Conservation (phyloP, 2,329 filamentous ascomycete species). For the Fusarium oxysporum region DNA sequence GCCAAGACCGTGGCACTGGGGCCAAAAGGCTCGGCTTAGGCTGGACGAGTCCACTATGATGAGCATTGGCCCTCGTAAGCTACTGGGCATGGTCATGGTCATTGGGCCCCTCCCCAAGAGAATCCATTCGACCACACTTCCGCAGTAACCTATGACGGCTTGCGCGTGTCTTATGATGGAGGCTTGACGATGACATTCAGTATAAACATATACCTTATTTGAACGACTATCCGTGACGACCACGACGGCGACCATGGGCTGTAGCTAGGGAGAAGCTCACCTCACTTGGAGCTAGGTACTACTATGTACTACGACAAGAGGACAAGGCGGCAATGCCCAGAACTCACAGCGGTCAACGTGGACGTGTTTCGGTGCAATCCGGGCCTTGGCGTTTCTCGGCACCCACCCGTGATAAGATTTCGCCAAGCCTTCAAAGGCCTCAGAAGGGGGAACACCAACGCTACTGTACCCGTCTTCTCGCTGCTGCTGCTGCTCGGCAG, state of each 20-base stretch:
- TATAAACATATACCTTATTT: conserved; percentile 7
- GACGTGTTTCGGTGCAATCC: conserved; percentile 45
- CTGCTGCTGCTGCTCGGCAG: conserved; percentile 23
- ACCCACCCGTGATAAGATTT: conserved; percentile 49
- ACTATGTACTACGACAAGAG: not conserved
- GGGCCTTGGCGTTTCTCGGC: conserved; percentile 49
- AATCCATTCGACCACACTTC: conserved; percentile 5
- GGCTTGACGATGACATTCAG: conserved; percentile 12
- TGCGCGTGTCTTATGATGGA: conserved; percentile 16
- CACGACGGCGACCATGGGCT: not conserved
- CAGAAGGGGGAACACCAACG: conserved; percentile 47
- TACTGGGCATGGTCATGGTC: conserved; percentile 22
- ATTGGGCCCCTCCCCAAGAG: conserved; percentile 5
- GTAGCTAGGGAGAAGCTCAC: not conserved
- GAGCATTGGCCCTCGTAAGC: conserved; percentile 34
- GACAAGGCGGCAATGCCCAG: conserved; percentile 37
- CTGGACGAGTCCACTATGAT: conserved; percentile 19
- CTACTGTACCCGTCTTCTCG: conserved; percentile 40
- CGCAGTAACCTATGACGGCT: conserved; percentile 20
- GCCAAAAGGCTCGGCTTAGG: conserved; percentile 37
- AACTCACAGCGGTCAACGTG: conserved; percentile 45
- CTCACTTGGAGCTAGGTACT: not conserved
- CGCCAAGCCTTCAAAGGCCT: conserved; percentile 49
- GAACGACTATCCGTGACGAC: not conserved
- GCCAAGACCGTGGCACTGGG: conserved; percentile 44